Base-by-base conservation (phyloP, 208 protist genomes). In the Trypanosoma mega region DNA sequence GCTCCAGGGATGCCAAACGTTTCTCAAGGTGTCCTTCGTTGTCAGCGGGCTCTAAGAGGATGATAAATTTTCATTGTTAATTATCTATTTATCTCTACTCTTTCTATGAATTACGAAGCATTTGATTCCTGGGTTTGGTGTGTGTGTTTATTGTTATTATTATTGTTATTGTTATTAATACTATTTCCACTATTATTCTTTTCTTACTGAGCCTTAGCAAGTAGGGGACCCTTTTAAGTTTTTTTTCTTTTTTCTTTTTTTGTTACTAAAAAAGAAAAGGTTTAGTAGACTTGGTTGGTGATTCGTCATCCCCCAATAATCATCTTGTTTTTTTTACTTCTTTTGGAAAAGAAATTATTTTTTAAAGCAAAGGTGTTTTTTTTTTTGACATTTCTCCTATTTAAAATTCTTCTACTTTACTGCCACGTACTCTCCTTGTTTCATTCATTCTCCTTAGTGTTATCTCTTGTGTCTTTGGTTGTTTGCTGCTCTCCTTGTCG, bases 1-100 rank as follows among this genome's bases (percentile, higher is more conserved):
- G 30, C 87, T 27, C 86, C 84, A 18, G 76, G 80, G 24, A 68
- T 90, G 16, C 36, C 60, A 21, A 76, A 58, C 46, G 74, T 90
- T 8, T 91, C 84, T 1, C 74, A 92, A 39, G 90, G 90, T 21
- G 56, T 96, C 11, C 72, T 93, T 20, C 83, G 90, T 41, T 96
- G 90, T 74, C 81, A 91, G 54, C 70, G 82, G 8, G 77, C 78
- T 9, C 20, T 92, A 14, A 85, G 86, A 29, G 39, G 49, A 41
- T 58, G 54, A 24, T 18, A 2, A 49, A 5, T 48, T n/a, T 23
- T n/a, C 11, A 43, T 41, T 14, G 3, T 21, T 0, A 45, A n/a
- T n/a, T n/a, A n/a, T n/a, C n/a, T 9, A 57, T 26, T 5, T 12
- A 26, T 27, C 4, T 26, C 34, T 39, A 2, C 30, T 23, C 34